Evolutionary conservation across 106 monocot genomes (phyloP).

Genomic region (Iris macrosiphon): DNA sequence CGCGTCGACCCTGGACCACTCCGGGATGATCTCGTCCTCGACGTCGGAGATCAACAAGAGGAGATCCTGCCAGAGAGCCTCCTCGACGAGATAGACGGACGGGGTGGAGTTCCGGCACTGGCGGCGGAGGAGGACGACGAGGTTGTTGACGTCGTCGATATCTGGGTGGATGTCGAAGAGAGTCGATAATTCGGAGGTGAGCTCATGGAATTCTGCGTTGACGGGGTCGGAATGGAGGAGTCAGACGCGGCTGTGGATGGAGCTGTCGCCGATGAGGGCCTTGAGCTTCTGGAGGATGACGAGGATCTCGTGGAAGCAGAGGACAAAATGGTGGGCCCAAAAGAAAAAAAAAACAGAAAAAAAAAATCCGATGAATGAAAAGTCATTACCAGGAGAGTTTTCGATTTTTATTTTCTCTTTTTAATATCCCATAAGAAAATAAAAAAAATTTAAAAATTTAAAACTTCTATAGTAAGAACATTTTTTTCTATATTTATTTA

Average conservation of each 20-base stretch:
- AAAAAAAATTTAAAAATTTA: no score
- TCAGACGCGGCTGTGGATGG: slow-evolving; percentile 40
- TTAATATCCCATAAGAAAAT: no score
- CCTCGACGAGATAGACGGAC: slow-evolving; percentile 18
- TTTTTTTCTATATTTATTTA: no score
- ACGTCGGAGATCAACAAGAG: slow-evolving; percentile 39
- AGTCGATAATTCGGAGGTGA: slow-evolving; percentile 41
- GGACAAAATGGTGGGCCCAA: no score
- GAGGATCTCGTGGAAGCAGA: slow-evolving; percentile 56
- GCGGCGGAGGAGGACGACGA: slow-evolving; percentile 35
- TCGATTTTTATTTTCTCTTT: no score
- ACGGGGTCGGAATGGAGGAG: slow-evolving; percentile 33
- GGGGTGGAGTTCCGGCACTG: slow-evolving; percentile 36
- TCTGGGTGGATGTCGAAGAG: slow-evolving; percentile 53
- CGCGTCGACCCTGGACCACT: slow-evolving; percentile 24
- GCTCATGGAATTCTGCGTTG: slow-evolving; percentile 34
- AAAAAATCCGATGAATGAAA: no score
- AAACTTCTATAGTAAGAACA: no score
- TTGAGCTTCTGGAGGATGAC: slow-evolving; percentile 45
- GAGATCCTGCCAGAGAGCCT: slow-evolving; percentile 30
- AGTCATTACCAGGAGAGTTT: no score
- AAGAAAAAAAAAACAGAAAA: no score
- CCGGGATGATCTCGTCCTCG: slow-evolving; percentile 51
- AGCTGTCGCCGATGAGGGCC: slow-evolving; percentile 28
- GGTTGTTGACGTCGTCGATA: slow-evolving; percentile 39